A percentile compares a stretch with the other conserved stretches of the same genome.
Evolutionary conservation across 2,329 filamentous ascomycete genomes (phyloP).

Genomic region (Trichophyton verrucosum): DNA sequence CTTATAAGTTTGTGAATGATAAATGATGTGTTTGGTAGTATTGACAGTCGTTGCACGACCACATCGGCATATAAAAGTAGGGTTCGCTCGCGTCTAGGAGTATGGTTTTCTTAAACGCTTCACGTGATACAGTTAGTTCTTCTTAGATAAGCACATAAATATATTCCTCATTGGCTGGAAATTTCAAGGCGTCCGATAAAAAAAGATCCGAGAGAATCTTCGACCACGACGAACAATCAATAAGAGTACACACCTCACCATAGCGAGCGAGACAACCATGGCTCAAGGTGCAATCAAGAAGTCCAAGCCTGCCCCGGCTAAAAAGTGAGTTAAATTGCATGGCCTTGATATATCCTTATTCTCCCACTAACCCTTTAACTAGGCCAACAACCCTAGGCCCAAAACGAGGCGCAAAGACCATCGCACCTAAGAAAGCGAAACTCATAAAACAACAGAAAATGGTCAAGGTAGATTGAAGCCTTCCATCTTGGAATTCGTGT

Average conservation of each 20-base stretch:
- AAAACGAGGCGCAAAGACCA: conserved; percentile 48
- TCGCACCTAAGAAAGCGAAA: conserved; percentile 53
- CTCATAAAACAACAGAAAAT: conserved; percentile 50
- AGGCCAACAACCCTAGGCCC: conserved; percentile 30
- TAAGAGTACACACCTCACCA: neutral
- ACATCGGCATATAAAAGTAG: no score
- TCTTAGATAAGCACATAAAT: neutral
- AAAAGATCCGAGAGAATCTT: neutral
- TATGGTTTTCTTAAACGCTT: neutral
- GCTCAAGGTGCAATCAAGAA: conserved; percentile 41
- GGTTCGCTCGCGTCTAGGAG: no score
- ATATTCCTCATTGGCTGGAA: neutral
- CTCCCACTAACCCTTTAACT: conserved; percentile 2
- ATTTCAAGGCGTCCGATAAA: neutral
- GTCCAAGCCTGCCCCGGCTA: conserved; percentile 25
- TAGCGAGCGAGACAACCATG: conserved; percentile 21
- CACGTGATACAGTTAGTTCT: neutral
- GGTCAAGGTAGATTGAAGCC: conserved; percentile 40
- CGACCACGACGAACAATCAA: neutral
- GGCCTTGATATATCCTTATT: neutral
- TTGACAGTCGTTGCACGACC: no score
- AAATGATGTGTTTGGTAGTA: no score
- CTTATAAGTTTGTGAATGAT: no score
- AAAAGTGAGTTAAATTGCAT: conserved; percentile 23
- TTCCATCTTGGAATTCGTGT: neutral